Evolutionary conservation across 2,329 filamentous ascomycete species (phyloP), one percentile per base, ranked within the genome.

Genomic region (Apiospora malaysiana): DNA sequence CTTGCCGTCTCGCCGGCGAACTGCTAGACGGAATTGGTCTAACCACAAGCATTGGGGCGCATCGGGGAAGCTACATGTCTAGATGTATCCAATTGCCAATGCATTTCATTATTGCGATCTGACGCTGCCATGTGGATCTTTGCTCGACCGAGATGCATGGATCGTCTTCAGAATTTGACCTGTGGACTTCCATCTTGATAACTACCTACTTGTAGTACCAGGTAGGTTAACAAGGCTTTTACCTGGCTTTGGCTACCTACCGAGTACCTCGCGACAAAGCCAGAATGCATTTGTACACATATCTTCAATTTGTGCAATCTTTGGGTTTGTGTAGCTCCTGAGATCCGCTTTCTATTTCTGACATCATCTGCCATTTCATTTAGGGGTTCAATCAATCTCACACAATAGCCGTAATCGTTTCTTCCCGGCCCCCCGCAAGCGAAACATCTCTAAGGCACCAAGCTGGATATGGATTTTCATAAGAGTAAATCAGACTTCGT

Each of bases 91-190:
- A 14, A 42, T 14, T 42, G 40, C 49, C 14, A 56, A 23, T 56
- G 25, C 27, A 40, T 40, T 63, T 37, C 27, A 63, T 40, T 40
- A 40, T 63, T n/a, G 18, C 56, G 32, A 63, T 63, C 56, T 40
- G 56, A 63, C 40, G 56, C 56, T 40, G 32, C 27, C 56, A 40
- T 40, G 56, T 63, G 56, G 56, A 63, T 63, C 56, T 40, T 63
- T n/a, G 2, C 56, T 21, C 56, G 56, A 40, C 16, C 56, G 27
- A n/a, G 56, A 59, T 27, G 25, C 27, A 59, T 59, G 25, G 51
- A 59, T 59, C 27, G 27, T 23, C 25, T 32, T 27, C 25, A 23
- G 14, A 18, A 32, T 32, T 56, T 27, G 25, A 45, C 42, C 12
- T 9, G 9, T 42, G 40, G 40, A 42, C 40, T 42, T 9, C 40